phyloP scores from a whole-genome alignment of 177 flowering plant species.

The Telopea speciosissima region DNA sequence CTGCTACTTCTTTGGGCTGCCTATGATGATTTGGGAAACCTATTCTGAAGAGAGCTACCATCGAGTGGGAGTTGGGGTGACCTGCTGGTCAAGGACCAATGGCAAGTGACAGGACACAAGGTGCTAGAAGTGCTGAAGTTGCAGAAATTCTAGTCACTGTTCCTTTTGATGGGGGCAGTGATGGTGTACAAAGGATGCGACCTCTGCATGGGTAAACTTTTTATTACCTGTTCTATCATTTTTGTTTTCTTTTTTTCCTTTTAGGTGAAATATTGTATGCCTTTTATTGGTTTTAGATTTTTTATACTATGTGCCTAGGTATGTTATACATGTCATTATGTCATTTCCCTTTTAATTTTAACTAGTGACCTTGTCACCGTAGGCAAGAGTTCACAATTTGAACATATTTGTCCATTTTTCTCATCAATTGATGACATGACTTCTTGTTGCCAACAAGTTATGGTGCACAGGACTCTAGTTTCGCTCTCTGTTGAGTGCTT shows the following conservation, averaged over 20 bases:
- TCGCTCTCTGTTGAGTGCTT: neutral
- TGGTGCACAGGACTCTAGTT: neutral
- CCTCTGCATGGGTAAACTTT: conserved; percentile 59
- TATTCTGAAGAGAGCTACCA: conserved; percentile 10
- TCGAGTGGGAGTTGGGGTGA: conserved; percentile 11
- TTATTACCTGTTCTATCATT: neutral
- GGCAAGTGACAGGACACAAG: conserved; percentile 20
- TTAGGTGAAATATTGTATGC: too few relatives aligned
- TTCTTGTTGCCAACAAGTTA: neutral
- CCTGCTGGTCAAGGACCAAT: conserved; percentile 14
- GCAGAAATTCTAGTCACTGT: conserved; percentile 13
- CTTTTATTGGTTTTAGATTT: neutral
- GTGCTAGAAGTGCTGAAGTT: conserved; percentile 18
- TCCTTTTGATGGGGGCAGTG: conserved; percentile 35
- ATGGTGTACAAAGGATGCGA: conserved; percentile 40
- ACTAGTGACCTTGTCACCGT: neutral
- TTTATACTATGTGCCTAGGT: neutral
- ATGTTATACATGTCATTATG: neutral
- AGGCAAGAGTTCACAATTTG: neutral
- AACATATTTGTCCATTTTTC: neutral
- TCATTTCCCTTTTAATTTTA: neutral
- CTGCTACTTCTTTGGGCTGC: conserved; percentile 5
- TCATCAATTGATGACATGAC: too few relatives aligned
- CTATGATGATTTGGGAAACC: conserved; percentile 21
- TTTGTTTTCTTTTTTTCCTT: neutral